Evolutionary conservation across 257 asterid genomes (phyloP), one percentile per base, ranked within the genome.

Genomic region (Linderniella brevidens): DNA sequence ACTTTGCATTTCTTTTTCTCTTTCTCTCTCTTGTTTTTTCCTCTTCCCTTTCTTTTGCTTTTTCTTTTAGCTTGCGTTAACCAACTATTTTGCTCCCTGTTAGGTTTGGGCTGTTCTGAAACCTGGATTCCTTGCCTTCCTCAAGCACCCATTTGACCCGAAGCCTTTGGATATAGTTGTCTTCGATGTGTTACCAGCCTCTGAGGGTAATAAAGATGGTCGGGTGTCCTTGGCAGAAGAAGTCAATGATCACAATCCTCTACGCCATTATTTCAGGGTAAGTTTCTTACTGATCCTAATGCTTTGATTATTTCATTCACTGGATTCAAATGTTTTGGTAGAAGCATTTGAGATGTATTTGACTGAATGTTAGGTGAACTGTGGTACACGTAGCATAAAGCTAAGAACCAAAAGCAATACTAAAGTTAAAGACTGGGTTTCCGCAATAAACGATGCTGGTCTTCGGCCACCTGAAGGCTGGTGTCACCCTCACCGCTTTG

Each of bases 401-500:
- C 67, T 90, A 59, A 79, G 99, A 67, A 67, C 81, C 48, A 90
- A 67, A 72, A 79, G 74, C 62, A 61, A 64, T 52, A 74, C 70
- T 46, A 90, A 74, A 71, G 85, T 73, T 35, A 85, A 77, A 72
- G 93, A 85, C 47, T 90, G 99, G 99, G 96, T 90, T 59, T 70
- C 81, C 32, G 93, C 99, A 66, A 79, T 90, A 56, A 90, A 90
- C 62, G 96, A 85, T 65, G 94, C 93, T 64, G 99, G 77, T 61
- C 86, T 85, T 72, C 82, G 78, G 63, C 92, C 96, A 32, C 93
- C 92, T 17, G 99, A 90, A 70, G 99, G 96, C 58, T 90, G 99
- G 99, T 90, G 99, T 64, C 92, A 90, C 66, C 93, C 94, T 43
- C 99, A 90, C 63, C 92, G 96, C 20, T 90, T 79, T 72, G 96